Conservation (phyloP, 306 rosid genomes). For the Dryas alaskensis region DNA sequence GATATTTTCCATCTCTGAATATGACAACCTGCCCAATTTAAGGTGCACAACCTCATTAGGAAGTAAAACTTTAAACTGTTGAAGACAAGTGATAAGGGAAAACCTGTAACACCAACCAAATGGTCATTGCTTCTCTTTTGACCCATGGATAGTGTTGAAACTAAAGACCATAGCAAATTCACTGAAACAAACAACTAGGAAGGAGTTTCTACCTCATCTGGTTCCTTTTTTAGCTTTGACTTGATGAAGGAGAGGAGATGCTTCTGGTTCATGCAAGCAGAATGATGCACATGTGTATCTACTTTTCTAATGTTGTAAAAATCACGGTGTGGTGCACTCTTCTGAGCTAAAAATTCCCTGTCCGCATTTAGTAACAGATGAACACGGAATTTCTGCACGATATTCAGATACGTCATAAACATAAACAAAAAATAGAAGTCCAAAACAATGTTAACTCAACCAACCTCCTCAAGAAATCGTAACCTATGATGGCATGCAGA, state of each 20-base stretch:
- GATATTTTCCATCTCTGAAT: conserved; percentile 90
- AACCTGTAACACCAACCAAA: background rate
- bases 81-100: background rate
- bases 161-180: conserved; percentile 2
- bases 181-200: background rate
- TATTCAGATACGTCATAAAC: conserved; percentile 39
- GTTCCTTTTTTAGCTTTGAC: conserved; percentile 74
- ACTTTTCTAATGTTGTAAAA: conserved; percentile 87
- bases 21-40: conserved; percentile 67
- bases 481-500: conserved; percentile 78
- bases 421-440: conserved; percentile 15
- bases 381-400: conserved; percentile 78
- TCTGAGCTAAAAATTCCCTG: conserved; percentile 68
- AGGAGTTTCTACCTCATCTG: conserved; percentile 60
- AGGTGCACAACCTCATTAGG: conserved; percentile 10
- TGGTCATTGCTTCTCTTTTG: background rate
- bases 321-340: conserved; percentile 85
- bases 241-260: conserved; percentile 85
- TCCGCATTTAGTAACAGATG: conserved; percentile 72
- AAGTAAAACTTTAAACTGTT: conserved; percentile 26
- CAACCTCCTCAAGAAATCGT: conserved; percentile 82
- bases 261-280: conserved; percentile 96
- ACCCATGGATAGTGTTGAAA: background rate
- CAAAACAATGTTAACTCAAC: conserved; percentile 20
- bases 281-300: conserved; percentile 88